phyloP scores from a whole-genome alignment of 2,329 filamentous ascomycete genomes.

The Colletotrichum liriopes region DNA sequence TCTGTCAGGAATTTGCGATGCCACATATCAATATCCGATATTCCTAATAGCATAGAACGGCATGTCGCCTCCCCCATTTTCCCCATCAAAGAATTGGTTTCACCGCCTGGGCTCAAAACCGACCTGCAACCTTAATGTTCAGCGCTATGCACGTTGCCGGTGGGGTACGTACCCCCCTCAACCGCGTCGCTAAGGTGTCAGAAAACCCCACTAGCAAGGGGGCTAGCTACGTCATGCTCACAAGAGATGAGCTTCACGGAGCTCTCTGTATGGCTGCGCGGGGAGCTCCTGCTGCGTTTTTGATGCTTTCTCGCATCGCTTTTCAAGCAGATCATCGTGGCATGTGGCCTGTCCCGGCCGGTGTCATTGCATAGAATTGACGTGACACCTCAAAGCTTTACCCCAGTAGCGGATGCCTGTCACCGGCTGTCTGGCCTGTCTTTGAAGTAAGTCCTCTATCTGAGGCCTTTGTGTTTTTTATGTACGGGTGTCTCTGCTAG shows the following conservation, averaged over 20 bases:
- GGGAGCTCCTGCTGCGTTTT: constrained; percentile 17
- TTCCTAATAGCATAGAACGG: constrained; percentile 17
- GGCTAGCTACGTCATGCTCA: constrained; percentile 41
- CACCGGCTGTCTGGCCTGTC: background rate
- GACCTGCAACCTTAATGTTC: constrained; percentile 42
- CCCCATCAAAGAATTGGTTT: constrained; percentile 36
- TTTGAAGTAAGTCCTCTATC: background rate
- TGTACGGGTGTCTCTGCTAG: constrained; percentile 1
- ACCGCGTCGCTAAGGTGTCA: background rate
- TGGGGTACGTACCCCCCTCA: constrained; percentile 21
- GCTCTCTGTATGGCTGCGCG: constrained; percentile 42
- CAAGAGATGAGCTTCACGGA: constrained; percentile 35
- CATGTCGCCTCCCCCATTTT: constrained; percentile 21
- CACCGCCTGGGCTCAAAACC: constrained; percentile 38
- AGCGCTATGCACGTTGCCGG: constrained; percentile 32
- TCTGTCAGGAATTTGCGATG: background rate
- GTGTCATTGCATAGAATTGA: constrained; percentile 38
- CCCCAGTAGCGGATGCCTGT: background rate
- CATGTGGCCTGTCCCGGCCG: constrained; percentile 29
- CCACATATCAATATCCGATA: background rate
- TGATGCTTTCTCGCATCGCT: constrained; percentile 36
- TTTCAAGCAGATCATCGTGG: constrained; percentile 41
- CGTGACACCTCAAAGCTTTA: constrained; percentile 31
- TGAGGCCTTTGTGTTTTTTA: background rate
- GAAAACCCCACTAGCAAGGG: constrained; percentile 30